Evolutionary conservation across 208 protist genomes (phyloP), one percentile per base, ranked within the genome.

Genomic region (Trypanosoma rangeli): DNA sequence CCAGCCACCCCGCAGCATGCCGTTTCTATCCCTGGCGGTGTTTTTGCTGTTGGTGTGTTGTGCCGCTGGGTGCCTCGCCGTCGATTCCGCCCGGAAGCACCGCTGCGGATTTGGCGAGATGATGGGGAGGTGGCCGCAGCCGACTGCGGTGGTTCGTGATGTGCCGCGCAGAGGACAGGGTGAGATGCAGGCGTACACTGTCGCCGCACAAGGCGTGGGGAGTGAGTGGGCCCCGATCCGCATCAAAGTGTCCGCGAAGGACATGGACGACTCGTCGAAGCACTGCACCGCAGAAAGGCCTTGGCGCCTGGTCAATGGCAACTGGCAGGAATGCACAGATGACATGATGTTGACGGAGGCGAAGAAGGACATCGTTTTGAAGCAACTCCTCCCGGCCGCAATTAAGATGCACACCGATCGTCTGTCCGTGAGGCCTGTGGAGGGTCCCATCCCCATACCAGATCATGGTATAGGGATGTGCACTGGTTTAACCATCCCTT

Each of bases 371-470:
- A 53, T 72, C 0, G 54, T 92, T 33, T 35, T 55, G 50, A 46
- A 73, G 0, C 15, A 62, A 5, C 35, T 92, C 20, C 50, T 92
- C 12, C 80, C 83, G 20, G 44, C 22, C 20, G 83, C 83, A 4
- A 28, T 87, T 0, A 24, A 67, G 58, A 56, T 85, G 70, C 83
- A 87, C 66, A 1, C 22, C n/a, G 80, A 83, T 22, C 80, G 83
- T 13, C 71, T 92, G 24, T 71, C 62, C 29, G 86, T 92, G 22
- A 4, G 71, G 44, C 79, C 39, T n/a, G 26, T 79, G n/a, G 20
- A 26, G 24, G 42, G 35, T n/a, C 39, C 12, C 8, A 69, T 83
- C 49, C 16, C 28, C 52, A 62, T 87, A 5, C 61, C 66, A 0
- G 13, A 29, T 18, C 70, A 39, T 16, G 48, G 29, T 9, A 22